These are phyloP conservation scores for Apiospora arundinis DNA, from an alignment of 2,329 filamentous ascomycete genomes.

Conservation along the genomic window DNA sequence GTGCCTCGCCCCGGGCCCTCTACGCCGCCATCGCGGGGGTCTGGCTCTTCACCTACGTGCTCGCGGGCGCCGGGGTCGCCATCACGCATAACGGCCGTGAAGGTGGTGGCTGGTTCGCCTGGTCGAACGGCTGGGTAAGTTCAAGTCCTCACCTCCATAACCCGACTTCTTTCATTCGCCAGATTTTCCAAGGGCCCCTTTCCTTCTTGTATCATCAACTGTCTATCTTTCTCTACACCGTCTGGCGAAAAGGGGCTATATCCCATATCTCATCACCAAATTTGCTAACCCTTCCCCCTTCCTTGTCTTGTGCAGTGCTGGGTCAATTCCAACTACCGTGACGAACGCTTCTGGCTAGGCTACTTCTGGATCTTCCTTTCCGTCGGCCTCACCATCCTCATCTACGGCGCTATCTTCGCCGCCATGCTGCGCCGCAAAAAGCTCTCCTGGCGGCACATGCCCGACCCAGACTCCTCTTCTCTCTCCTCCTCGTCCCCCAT, in stretches of 20 bases:
- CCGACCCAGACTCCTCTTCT: not conserved
- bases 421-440: slow-evolving; percentile 10
- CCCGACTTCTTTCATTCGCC: too few relatives aligned
- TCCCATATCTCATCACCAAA: too few relatives aligned
- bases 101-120: slow-evolving; percentile 40
- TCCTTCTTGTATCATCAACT: too few relatives aligned
- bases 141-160: slow-evolving; percentile 25
- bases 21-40: slow-evolving; percentile 52
- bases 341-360: slow-evolving; percentile 21
- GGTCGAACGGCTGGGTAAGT: slow-evolving; percentile 18
- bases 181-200: too few relatives aligned
- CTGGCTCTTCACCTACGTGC: slow-evolving; percentile 66
- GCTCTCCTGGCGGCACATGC: not conserved
- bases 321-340: slow-evolving; percentile 10
- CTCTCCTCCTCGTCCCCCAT: too few relatives aligned
- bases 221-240: too few relatives aligned
- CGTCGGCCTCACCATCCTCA: slow-evolving; percentile 14
- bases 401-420: not conserved
- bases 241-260: too few relatives aligned
- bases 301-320: slow-evolving; percentile 27
- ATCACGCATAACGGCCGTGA: slow-evolving; percentile 48
- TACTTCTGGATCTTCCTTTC: slow-evolving; percentile 25
- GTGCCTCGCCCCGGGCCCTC: slow-evolving; percentile 57
- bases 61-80: slow-evolving; percentile 59
- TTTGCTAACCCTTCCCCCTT: too few relatives aligned